Conservation (phyloP, 306 rosid genomes). For the Leucaena leucocephala region DNA sequence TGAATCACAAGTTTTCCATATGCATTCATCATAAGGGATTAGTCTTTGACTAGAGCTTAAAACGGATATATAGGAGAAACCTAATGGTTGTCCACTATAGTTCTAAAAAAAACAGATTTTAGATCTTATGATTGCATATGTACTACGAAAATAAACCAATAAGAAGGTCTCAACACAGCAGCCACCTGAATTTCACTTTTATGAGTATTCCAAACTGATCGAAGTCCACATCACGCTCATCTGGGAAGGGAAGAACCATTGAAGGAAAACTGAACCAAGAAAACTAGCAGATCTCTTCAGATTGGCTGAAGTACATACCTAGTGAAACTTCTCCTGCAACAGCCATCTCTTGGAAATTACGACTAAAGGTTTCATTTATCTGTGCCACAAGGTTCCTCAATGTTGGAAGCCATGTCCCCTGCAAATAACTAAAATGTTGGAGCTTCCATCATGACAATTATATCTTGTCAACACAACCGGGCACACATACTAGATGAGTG, state of each 20-base stretch:
- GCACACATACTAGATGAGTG: not conserved
- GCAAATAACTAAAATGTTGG: conserved; percentile 30
- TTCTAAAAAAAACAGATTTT: not conserved
- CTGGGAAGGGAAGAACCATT: conserved; percentile 54
- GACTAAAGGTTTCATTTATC: conserved; percentile 86
- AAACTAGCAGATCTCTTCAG: conserved; percentile 19
- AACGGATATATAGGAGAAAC: not conserved
- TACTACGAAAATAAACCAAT: not conserved
- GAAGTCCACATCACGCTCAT: conserved; percentile 83
- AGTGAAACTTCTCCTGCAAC: conserved; percentile 97
- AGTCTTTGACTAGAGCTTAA: not conserved
- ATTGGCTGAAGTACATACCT: conserved; percentile 50
- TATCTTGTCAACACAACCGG: conserved; percentile 3
- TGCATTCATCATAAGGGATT: not conserved
- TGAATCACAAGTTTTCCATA: not conserved
- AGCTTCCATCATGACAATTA: conserved; percentile 23
- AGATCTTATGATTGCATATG: conserved; percentile 21
- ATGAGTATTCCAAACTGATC: conserved; percentile 84
- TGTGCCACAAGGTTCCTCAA: conserved; percentile 81
- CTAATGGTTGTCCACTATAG: not conserved
- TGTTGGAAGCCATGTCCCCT: conserved; percentile 91
- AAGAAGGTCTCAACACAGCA: conserved; percentile 14
- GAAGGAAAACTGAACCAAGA: conserved; percentile 34
- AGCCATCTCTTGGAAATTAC: conserved; percentile 95
- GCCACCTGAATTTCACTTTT: conserved; percentile 97